phyloP scores from a whole-genome alignment of 805 yeast genomes.

The Tetrapisispora fleetii region DNA sequence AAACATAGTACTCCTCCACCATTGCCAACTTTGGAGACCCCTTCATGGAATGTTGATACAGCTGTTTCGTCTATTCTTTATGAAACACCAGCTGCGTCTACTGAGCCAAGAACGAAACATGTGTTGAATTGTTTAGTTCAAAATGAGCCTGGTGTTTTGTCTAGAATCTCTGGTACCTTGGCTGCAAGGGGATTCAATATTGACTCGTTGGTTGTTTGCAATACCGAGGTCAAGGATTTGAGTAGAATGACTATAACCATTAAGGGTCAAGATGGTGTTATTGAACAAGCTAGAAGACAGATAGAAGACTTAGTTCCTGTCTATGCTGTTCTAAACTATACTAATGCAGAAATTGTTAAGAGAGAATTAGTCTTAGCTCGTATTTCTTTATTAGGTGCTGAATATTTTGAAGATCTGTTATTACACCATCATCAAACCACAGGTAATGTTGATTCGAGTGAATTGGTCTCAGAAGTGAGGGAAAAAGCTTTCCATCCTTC shows the following conservation, averaged over 20 bases:
- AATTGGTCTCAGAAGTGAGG: conserved; percentile 21
- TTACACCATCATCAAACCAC: conserved; percentile 52
- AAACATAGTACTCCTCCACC: conserved; percentile 82
- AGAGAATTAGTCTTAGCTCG: conserved; percentile 88
- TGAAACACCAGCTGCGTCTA: conserved; percentile 60
- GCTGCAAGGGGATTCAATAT: conserved; percentile 99
- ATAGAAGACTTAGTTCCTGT: conserved; percentile 97
- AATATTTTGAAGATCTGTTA: conserved; percentile 88
- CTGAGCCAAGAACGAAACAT: conserved; percentile 67
- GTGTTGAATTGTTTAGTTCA: conserved; percentile 94
- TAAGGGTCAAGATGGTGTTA: conserved; percentile 89
- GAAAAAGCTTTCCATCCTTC: conserved; percentile 67
- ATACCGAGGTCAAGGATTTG: conserved; percentile 89
- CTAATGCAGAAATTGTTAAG: conserved; percentile 79
- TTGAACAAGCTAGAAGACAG: conserved; percentile 97
- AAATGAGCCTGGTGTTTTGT: conserved; percentile 96
- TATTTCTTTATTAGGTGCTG: conserved; percentile 92
- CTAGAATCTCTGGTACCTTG: conserved; percentile 85
- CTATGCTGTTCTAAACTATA: conserved; percentile 92
- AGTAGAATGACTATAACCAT: conserved; percentile 95
- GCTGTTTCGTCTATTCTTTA: conserved; percentile 93
- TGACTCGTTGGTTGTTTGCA: conserved; percentile 92
- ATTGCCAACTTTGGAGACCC: conserved; percentile 85
- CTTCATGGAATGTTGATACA: conserved; percentile 91
- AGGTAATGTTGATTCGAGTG: conserved; percentile 23